These are phyloP conservation scores for Fusarium poae DNA, from an alignment of 2,329 filamentous ascomycete species.

Conservation along the genomic window DNA sequence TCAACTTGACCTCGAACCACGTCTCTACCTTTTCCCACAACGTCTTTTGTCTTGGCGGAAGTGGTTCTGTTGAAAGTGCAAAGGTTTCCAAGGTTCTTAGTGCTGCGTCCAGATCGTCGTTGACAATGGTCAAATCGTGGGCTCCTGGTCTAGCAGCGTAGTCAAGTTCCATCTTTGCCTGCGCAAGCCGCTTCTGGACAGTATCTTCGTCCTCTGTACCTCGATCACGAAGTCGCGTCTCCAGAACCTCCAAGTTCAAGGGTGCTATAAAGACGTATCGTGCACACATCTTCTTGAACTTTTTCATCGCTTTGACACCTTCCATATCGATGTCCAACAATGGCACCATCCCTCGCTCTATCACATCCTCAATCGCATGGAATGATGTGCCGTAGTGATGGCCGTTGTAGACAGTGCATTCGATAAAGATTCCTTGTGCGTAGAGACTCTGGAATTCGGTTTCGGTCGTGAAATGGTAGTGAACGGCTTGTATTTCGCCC, in stretches of 20 bases:
- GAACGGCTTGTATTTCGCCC: rapidly evolving
- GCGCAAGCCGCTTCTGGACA: neutral
- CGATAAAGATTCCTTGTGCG: neutral
- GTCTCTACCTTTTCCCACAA: neutral
- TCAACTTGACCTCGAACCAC: neutral
- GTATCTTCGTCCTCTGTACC: neutral
- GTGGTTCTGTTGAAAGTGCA: neutral
- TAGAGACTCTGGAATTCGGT: neutral
- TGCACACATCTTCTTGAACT: neutral
- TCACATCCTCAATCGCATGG: rapidly evolving
- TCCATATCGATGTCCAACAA: slow-evolving; percentile 6
- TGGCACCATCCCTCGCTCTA: rapidly evolving
- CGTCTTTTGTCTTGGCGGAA: neutral
- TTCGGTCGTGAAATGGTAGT: neutral
- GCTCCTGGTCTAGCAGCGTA: neutral
- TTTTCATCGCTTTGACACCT: neutral
- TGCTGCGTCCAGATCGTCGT: neutral
- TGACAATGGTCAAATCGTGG: neutral
- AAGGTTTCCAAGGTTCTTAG: neutral
- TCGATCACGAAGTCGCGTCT: rapidly evolving
- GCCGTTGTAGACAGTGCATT: neutral
- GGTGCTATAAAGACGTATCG: neutral
- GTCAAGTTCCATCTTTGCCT: neutral
- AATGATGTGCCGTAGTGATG: slow-evolving; percentile 3
- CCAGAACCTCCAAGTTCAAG: rapidly evolving